Base-by-base conservation (phyloP, 2,329 filamentous ascomycete species). In the Uncinocarpus reesii region DNA sequence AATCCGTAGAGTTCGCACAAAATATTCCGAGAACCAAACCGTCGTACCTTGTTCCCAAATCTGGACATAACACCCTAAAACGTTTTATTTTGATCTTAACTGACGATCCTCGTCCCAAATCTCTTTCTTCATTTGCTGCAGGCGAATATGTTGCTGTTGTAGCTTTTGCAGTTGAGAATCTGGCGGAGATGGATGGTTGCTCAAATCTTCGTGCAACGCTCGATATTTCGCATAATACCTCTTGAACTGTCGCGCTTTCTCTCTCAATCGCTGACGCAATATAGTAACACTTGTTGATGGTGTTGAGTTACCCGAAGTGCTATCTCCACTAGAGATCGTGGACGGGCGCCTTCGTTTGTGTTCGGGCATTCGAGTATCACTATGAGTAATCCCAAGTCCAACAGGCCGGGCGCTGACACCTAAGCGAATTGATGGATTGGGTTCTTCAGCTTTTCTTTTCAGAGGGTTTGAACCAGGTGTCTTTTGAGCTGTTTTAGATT, bases 191-290 rank as follows among this genome's bases (percentile, higher is more conserved):
- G 65, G 52, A 29, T 63, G 62, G 5, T 59, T 56, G 16, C 62
- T 60, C 52, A 74, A 56, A 45, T 64, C 59, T 31, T 74, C 72
- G 59, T 81, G 77, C 56, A 80, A 60, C 56, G 70, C 63, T 55
- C 72, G 70, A 56, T 83, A 82, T 49, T 71, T 72, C 29, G 73
- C 72, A 57, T 81, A 81, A 52, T 73, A 74, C 46, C 66, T 66
- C 57, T 79, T 77, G 61, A 81, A 82, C 42, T 58, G 60, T 48
- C 65, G 62, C 15, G 68, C 65, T 46, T 68, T 70, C 31, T 66
- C 62, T 35, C 59, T 62, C 41, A 69, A 55, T 43, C 65, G 63
- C 50, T 69, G 65, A 23, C 59, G 60, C 8, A 64, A 58, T 13
- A 65, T 53, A 23, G 65, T 63, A 15, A 61, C 59, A 41, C 61